Base-by-base conservation (phyloP, 73 alveolate species). In the Paramecium sexaurelia region DNA sequence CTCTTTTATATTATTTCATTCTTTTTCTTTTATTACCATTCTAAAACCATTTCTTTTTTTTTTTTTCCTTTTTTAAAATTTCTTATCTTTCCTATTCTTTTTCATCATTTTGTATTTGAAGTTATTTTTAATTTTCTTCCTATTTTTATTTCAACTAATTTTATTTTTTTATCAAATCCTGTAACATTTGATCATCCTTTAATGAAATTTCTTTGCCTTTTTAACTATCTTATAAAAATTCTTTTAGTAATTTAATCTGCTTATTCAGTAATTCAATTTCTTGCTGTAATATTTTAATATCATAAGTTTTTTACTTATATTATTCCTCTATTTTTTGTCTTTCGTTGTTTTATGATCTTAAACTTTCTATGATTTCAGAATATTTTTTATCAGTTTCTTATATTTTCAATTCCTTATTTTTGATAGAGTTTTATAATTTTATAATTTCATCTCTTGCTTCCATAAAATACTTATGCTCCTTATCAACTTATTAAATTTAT, bases 391-490 rank as follows among this genome's bases (percentile, higher is more conserved):
- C 1, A 6, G 6, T 4, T 5, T 61, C 83, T 32, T 3, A 10
- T 27, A 11, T 1, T 11, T 8, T 61, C 0, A 61, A 1, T 11
- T 61, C 43, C 11, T 61, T 29, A 7, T 26, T 6, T 61, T 26
- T 61, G 26, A 61, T 61, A 1, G 6, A 0, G 20, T 61, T 61
- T 61, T 61, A 29, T 24, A 22, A 61, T 61, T 61, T 32, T 22
- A 45, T 8, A 8, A 61, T 61, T 11, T 61, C 83, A 61, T 61
- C 83, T 32, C 83, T 61, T 10, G 83, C 43, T 61, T 61, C 83
- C 83, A 61, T 61, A 32, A 29, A 32, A 61, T 61, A 61, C 26
- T 15, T 1, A 24, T 61, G 83, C 8, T 61, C 83, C 26, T 32
- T 24, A 8, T 61, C 83, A 1, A 3, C 24, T 61, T 61, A 6